A percentile compares a stretch with the other conserved stretches of the same genome.
Conservation (phyloP, 306 rosid genomes). For the Macrotyloma uniflorum region DNA sequence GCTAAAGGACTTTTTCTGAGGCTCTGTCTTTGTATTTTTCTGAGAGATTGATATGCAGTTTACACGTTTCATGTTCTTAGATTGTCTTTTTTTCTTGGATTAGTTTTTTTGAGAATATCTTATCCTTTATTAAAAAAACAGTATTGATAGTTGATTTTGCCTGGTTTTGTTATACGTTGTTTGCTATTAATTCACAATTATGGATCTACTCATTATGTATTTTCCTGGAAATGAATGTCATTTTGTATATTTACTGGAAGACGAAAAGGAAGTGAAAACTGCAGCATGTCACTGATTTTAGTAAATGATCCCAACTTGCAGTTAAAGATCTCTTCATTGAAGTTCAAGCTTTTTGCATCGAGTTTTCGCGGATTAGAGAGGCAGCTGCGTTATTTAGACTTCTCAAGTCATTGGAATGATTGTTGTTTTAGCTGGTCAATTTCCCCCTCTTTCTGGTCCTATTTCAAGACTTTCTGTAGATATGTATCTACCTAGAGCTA, state of each 20-base stretch:
- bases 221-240: slow-evolving; percentile 1
- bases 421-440: slow-evolving; percentile 14
- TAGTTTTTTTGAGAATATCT: not conserved
- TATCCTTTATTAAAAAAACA: not conserved
- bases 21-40: not conserved
- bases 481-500: slow-evolving; percentile 45
- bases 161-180: not conserved
- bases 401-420: slow-evolving; percentile 82
- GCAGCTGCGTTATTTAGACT: slow-evolving; percentile 92
- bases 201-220: too few species aligned
- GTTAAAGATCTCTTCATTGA: slow-evolving; percentile 93
- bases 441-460: not conserved
- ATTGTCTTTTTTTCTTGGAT: not conserved
- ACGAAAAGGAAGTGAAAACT: not conserved
- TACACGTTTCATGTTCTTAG: not conserved
- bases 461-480: slow-evolving; percentile 45
- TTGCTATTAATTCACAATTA: not conserved
- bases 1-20: not conserved
- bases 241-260: slow-evolving; percentile 2
- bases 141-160: not conserved
- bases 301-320: slow-evolving; percentile 46
- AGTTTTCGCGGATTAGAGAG: slow-evolving; percentile 91
- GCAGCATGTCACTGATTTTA: slow-evolving; percentile 28
- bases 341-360: slow-evolving; percentile 95
- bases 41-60: not conserved